Base-by-base conservation (phyloP, 1,139 yeast genomes). In the Eremothecium coryli region DNA sequence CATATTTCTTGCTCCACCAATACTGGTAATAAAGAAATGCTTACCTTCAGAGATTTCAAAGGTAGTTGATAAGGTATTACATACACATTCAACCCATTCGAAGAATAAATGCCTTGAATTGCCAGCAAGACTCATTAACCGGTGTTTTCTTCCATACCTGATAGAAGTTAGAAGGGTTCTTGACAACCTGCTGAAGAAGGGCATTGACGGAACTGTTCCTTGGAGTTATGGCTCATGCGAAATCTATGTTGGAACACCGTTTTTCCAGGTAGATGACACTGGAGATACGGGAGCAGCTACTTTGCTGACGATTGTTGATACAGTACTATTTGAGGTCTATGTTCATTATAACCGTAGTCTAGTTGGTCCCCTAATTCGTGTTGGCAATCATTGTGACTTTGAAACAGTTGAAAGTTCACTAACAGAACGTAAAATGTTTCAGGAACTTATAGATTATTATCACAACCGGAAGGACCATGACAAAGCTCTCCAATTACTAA, bases 381-480 rank as follows among this genome's bases (percentile, higher is more conserved):
- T 86, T 2, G 71, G 73, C 26, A 90, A 88, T 52, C 65, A 66
- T 41, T 85, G 96, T 61, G 79, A 80, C 49, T 68, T 80, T 2
- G 62, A 62, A 1, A 67, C 73, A 3, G 95, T 85, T 2, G 71
- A 73, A 36, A 57, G 62, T 4, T 66, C 73, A 36, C 66, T 88
- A 23, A 62, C 64, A n/a, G 60, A 65, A 22, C 63, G 69, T 6
- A 64, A 65, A 4, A 70, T 73, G 51, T 70, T 74, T 48, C 71
- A 70, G 29, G 96, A 86, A 46, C 64, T 90, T 28, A 68, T 85
- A 10, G 95, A 84, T 51, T 90, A 84, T 50, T 84, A 81, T 49
- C 78, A 65, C 49, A 74, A 82, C 7, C 66, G 80, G 38, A 56
- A 61, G 2, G 56, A 73, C 31, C 95, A 86, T 56, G 61, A 64